Conservation (phyloP, 768 basidiomycete genomes). For the Lactarius quietus region DNA sequence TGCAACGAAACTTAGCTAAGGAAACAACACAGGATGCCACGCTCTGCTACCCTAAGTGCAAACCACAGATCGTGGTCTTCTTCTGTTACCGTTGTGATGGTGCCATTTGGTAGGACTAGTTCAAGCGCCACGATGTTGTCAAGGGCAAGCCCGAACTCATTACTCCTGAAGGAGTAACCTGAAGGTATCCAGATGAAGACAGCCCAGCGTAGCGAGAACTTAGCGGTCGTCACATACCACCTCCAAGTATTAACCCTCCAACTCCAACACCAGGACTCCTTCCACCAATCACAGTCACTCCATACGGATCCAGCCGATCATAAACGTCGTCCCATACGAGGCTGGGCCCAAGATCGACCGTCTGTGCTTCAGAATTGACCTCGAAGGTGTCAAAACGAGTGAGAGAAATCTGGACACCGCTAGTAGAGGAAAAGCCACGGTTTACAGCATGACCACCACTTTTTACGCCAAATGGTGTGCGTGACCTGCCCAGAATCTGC, state of each 20-base stretch:
- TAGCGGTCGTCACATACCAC: neutral
- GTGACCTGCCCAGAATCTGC: neutral
- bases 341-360: neutral
- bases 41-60: constrained; percentile 34
- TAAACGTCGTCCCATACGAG: neutral
- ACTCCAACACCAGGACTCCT: neutral
- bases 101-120: constrained; percentile 51
- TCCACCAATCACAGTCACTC: neutral
- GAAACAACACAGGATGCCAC: neutral
- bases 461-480: neutral
- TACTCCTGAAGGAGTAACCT: constrained; percentile 60
- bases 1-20: constrained; percentile 40
- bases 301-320: neutral
- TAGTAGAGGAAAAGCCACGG: neutral
- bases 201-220: neutral
- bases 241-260: neutral
- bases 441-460: neutral
- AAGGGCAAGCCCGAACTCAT: constrained; percentile 50
- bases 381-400: neutral
- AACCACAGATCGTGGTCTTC: constrained; percentile 38
- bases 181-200: neutral
- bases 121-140: constrained; percentile 51
- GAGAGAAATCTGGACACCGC: neutral
- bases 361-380: neutral
- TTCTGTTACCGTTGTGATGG: constrained; percentile 34